A percentile compares a stretch with the other conserved stretches of the same genome.
Evolutionary conservation across 2,329 filamentous ascomycete genomes (phyloP).

Genomic region (Magnaporthales sp.): DNA sequence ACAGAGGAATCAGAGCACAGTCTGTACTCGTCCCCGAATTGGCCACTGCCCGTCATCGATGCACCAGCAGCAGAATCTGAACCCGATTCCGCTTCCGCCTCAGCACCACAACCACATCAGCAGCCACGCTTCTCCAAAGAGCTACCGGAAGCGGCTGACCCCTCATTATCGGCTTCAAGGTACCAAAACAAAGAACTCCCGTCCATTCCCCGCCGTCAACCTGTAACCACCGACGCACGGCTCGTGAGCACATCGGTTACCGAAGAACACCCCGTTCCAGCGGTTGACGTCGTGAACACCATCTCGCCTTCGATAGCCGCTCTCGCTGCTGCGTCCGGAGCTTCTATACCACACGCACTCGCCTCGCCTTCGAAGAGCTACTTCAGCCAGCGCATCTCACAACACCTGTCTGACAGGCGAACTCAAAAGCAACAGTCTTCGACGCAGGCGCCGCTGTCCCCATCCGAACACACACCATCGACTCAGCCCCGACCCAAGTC

Average conservation of each 20-base stretch:
- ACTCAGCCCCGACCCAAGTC: constrained; percentile 7
- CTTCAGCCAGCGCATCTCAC: background rate
- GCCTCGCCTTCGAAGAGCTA: constrained; percentile 2
- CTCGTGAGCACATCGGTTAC: background rate
- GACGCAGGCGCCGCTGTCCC: background rate
- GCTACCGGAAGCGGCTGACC: background rate
- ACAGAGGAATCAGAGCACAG: background rate
- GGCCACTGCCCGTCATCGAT: background rate
- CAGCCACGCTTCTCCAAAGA: constrained; percentile 1
- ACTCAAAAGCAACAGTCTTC: background rate
- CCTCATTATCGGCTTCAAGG: background rate
- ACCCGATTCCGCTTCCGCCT: background rate
- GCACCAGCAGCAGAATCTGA: background rate
- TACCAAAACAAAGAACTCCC: background rate
- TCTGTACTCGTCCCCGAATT: background rate
- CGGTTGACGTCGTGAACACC: background rate
- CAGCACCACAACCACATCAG: background rate
- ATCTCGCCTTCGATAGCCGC: constrained; percentile 3
- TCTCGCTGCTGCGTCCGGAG: constrained; percentile 4
- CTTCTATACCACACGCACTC: constrained; percentile 3
- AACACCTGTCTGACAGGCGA: background rate
- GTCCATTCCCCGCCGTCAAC: background rate
- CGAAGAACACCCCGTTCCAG: background rate
- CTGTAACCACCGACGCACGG: background rate
- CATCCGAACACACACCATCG: constrained; percentile 8